phyloP scores from a whole-genome alignment of 441 rosid species.

The Mallotus repandus region DNA sequence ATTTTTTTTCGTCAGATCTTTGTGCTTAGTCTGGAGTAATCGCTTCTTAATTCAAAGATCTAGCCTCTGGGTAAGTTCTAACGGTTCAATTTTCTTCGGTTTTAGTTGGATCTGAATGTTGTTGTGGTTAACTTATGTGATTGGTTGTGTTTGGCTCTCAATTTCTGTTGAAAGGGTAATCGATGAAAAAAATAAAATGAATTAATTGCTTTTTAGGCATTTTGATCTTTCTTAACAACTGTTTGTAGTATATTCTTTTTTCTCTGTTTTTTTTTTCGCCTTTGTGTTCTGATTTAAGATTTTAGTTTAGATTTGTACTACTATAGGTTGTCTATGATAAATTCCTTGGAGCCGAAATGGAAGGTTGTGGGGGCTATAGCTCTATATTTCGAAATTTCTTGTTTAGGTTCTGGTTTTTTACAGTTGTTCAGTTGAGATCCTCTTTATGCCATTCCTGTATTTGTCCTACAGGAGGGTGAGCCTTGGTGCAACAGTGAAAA shows the following conservation, averaged over 20 bases:
- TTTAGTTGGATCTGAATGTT: neutral
- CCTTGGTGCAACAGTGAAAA: neutral
- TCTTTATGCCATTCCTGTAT: neutral
- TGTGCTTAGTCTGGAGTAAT: neutral
- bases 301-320: neutral
- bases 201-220: neutral
- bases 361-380: neutral
- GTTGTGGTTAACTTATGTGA: neutral
- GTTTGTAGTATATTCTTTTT: too few relatives aligned
- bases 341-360: neutral
- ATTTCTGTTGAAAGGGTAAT: neutral
- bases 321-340: neutral
- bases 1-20: neutral
- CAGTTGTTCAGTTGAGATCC: neutral
- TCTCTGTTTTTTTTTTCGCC: too few relatives aligned
- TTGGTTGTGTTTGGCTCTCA: neutral
- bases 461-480: neutral
- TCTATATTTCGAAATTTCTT: neutral
- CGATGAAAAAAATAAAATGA: too few relatives aligned
- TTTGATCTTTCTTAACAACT: neutral
- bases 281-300: neutral
- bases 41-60: constrained; percentile 10
- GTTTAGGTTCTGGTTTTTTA: neutral
- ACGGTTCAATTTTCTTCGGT: neutral
- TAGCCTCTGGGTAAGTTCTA: neutral